Percentiles rank a stretch among this genome's conserved stretches.
Conservation (phyloP, 306 rosid genomes). For the Ammopiptanthus mongolicus region DNA sequence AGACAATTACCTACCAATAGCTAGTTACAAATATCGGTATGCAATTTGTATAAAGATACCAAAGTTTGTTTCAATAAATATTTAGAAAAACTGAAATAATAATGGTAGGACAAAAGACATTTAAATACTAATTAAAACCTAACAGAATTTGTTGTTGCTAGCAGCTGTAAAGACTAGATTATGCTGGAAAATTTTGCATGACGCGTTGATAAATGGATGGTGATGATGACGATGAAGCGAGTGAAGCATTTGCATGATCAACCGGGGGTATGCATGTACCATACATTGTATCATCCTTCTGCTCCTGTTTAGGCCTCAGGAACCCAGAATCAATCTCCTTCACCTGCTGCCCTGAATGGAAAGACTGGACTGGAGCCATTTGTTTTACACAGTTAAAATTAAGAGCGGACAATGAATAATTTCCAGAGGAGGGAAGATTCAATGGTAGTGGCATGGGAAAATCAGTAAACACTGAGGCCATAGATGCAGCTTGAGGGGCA, state of each 20-base stretch:
- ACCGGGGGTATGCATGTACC: conserved; percentile 34
- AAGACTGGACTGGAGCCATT: conserved; percentile 42
- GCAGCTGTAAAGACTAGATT: not conserved
- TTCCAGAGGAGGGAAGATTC: conserved; percentile 47
- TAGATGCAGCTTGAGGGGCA: conserved; percentile 35
- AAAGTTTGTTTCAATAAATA: not conserved
- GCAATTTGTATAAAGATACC: conserved; percentile 19
- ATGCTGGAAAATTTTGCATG: conserved; percentile 53
- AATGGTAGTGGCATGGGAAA: conserved; percentile 60
- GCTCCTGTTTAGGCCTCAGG: conserved; percentile 70
- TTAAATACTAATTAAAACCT: conserved; percentile 1
- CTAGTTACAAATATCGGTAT: conserved; percentile 28
- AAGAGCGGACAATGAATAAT: conserved; percentile 37
- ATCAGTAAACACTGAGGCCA: conserved; percentile 47
- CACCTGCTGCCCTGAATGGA: conserved; percentile 50
- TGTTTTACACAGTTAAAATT: conserved; percentile 40
- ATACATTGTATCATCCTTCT: conserved; percentile 39
- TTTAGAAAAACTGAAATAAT: not conserved
- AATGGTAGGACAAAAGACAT: not conserved
- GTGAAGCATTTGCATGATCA: conserved; percentile 46
- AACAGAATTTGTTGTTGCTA: conserved; percentile 10
- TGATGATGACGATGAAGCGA: conserved; percentile 29
- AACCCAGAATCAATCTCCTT: conserved; percentile 46
- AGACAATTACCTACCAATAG: not conserved
- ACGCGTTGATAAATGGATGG: conserved; percentile 37